Conservation (phyloP, 108 stramenopile species). For the Cyclotella atomus region DNA sequence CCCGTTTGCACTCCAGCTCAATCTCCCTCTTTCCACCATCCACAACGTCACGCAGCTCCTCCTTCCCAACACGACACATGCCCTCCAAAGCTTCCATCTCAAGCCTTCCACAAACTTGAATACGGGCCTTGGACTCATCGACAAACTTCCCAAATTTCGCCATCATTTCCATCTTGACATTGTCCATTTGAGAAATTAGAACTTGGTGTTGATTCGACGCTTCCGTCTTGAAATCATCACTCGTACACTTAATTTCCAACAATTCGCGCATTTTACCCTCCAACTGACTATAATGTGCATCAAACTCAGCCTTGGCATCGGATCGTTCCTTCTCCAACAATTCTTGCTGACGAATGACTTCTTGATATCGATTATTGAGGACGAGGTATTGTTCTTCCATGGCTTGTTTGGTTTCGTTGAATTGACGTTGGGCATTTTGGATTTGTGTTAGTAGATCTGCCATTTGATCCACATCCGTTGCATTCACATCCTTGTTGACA, state of each 20-base stretch:
- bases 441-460: neutral
- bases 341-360: neutral
- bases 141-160: neutral
- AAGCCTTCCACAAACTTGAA: conserved; percentile 7
- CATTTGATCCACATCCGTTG: neutral
- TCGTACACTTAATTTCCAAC: neutral
- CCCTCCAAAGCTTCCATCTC: neutral
- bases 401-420: neutral
- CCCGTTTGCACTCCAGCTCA: neutral
- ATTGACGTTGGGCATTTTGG: neutral
- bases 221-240: neutral
- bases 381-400: neutral
- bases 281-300: neutral
- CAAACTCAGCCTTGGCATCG: neutral
- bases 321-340: neutral
- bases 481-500: neutral
- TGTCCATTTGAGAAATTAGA: neutral
- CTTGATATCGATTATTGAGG: neutral
- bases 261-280: neutral
- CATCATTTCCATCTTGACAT: neutral
- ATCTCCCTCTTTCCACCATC: neutral
- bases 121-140: neutral
- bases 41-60: neutral
- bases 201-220: neutral
- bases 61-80: neutral